These are phyloP conservation scores for Cercospora sp. DNA, from an alignment of 2,329 filamentous ascomycete species.

Conservation along the genomic window DNA sequence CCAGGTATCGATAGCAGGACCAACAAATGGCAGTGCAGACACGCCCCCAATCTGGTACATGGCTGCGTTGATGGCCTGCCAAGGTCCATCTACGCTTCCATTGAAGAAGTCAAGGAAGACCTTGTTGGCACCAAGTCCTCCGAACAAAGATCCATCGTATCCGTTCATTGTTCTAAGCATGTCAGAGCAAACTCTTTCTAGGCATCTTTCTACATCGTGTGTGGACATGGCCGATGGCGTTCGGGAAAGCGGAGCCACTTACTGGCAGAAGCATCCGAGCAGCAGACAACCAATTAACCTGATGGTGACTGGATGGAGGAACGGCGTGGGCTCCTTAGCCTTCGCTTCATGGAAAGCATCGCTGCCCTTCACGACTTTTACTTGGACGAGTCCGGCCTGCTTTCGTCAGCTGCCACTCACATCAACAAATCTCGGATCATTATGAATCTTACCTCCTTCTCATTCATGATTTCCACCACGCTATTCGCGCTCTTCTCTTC, in stretches of 20 bases:
- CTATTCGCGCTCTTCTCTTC: slow-evolving; percentile 18
- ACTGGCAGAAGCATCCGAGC: slow-evolving; percentile 44
- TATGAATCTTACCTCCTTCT: slow-evolving; percentile 15
- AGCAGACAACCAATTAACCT: slow-evolving; percentile 33
- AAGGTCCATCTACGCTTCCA: slow-evolving; percentile 45
- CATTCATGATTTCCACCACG: slow-evolving; percentile 17
- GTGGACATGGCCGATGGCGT: background rate
- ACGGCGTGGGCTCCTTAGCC: slow-evolving; percentile 52
- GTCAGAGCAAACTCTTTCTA: background rate
- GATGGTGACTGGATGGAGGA: slow-evolving; percentile 25
- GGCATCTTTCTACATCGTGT: background rate
- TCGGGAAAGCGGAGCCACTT: slow-evolving; percentile 7
- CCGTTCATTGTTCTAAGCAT: slow-evolving; percentile 45
- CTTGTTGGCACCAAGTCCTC: slow-evolving; percentile 53
- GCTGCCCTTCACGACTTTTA: slow-evolving; percentile 50
- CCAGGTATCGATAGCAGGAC: slow-evolving; percentile 49
- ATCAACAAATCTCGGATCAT: background rate
- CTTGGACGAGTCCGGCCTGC: slow-evolving; percentile 16
- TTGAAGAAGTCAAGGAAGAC: slow-evolving; percentile 48
- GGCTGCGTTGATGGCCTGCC: slow-evolving; percentile 48
- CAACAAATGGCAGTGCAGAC: slow-evolving; percentile 50
- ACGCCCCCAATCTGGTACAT: slow-evolving; percentile 54
- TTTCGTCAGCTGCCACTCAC: background rate
- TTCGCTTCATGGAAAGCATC: slow-evolving; percentile 59
- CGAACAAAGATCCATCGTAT: slow-evolving; percentile 60